phyloP scores from a whole-genome alignment of 495 filamentous ascomycete genomes.

The Tirmania nivea region DNA sequence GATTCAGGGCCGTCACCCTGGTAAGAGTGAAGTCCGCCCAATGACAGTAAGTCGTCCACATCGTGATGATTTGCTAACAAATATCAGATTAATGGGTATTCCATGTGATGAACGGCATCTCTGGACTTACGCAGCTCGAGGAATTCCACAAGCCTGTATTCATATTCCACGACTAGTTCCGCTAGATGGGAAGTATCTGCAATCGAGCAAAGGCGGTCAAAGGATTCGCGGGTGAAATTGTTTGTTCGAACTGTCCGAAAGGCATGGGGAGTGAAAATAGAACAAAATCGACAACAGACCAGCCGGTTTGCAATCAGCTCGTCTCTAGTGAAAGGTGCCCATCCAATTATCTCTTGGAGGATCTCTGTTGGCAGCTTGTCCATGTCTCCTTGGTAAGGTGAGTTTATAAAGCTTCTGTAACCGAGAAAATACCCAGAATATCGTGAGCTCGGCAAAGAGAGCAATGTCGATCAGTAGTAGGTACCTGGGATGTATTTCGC shows the following conservation, averaged over 20 bases:
- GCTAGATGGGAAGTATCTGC: not conserved
- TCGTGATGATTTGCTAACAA: too few species aligned
- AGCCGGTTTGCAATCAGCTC: not conserved
- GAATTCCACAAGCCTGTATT: not conserved
- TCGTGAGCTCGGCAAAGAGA: too few species aligned
- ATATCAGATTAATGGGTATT: too few species aligned
- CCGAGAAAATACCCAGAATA: too few species aligned
- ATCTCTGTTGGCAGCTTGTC: not conserved
- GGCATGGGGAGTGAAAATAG: not conserved
- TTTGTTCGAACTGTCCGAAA: not conserved
- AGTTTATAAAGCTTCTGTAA: too few species aligned
- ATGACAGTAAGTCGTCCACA: too few species aligned
- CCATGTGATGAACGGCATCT: too few species aligned
- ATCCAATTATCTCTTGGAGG: not conserved
- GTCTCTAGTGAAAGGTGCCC: not conserved
- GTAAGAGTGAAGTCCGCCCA: too few species aligned
- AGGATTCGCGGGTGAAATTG: not conserved
- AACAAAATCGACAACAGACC: not conserved
- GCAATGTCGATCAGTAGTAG: too few species aligned
- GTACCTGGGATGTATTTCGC: too few species aligned
- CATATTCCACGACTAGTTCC: not conserved
- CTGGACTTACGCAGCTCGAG: not conserved
- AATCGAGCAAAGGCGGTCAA: not conserved
- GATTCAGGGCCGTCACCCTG: too few species aligned
- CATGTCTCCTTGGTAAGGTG: not conserved